A percentile compares a stretch with the other conserved stretches of the same genome.
Conservation (phyloP, 345 rosid species). For the Pseudoturritis turrita region DNA sequence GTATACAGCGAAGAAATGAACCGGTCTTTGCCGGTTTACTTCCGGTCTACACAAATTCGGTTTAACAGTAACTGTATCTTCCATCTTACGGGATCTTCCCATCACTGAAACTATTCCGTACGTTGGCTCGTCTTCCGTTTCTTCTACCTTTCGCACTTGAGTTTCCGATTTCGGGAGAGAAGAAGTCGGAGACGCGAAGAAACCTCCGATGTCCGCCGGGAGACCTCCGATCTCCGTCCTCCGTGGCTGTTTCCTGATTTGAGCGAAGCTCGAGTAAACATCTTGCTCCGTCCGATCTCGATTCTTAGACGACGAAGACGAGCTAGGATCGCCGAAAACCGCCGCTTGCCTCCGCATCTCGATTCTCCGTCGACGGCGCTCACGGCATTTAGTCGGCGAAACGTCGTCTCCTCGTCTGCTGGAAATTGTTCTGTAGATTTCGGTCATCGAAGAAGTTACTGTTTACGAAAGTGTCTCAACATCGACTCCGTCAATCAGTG, state of each 20-base stretch:
- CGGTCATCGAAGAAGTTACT: constrained; percentile 9
- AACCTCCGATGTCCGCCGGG: neutral
- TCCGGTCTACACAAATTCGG: constrained; percentile 47
- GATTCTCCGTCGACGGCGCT: constrained; percentile 33
- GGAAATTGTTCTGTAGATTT: constrained; percentile 16
- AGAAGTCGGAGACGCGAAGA: neutral
- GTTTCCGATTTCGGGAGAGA: neutral
- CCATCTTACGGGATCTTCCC: constrained; percentile 65
- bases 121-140: constrained; percentile 29
- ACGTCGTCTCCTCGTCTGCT: constrained; percentile 26
- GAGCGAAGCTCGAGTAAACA: constrained; percentile 1
- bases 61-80: constrained; percentile 43
- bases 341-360: constrained; percentile 53
- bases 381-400: constrained; percentile 34
- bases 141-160: neutral
- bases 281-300: constrained; percentile 14
- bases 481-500: neutral
- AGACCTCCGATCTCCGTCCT: constrained; percentile 12
- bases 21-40: constrained; percentile 36
- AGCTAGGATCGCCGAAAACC: constrained; percentile 7
- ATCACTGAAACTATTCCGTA: constrained; percentile 52
- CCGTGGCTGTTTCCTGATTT: constrained; percentile 28
- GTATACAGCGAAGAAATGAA: constrained; percentile 76
- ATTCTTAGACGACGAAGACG: neutral
- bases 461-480: neutral